Conservation (phyloP, 495 filamentous ascomycete species). For the Aspergillus cristatus region DNA sequence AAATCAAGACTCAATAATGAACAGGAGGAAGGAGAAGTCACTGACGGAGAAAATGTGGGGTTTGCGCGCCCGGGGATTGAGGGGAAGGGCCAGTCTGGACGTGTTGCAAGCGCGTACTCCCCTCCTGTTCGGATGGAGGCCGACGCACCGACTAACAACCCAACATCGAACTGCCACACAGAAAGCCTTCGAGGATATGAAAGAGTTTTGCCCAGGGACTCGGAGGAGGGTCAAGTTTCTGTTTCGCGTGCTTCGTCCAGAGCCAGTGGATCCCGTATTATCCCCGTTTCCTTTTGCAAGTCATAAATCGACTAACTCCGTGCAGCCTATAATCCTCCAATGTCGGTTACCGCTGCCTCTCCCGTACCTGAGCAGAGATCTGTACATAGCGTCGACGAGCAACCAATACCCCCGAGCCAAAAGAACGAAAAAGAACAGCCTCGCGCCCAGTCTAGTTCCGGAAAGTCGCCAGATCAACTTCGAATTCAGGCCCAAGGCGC, state of each 20-base stretch:
- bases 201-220: no score
- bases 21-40: constrained; percentile 68
- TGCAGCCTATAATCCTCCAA: constrained; percentile 35
- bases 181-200: no score
- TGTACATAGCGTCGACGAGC: background rate
- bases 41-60: constrained; percentile 51
- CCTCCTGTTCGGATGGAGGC: no score
- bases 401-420: background rate
- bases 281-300: background rate
- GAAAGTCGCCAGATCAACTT: constrained; percentile 34
- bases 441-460: background rate
- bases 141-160: no score
- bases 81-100: background rate
- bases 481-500: constrained; percentile 62
- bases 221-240: constrained; percentile 23
- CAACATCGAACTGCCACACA: no score
- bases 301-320: constrained; percentile 10
- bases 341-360: constrained; percentile 18
- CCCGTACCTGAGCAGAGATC: background rate
- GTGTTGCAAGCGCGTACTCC: no score
- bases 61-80: constrained; percentile 4
- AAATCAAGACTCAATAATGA: constrained; percentile 10
- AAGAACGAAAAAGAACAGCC: background rate
- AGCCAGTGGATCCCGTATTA: constrained; percentile 31
- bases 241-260: constrained; percentile 15